phyloP scores from a whole-genome alignment of 768 basidiomycete genomes.

The Tricholoma terreum region DNA sequence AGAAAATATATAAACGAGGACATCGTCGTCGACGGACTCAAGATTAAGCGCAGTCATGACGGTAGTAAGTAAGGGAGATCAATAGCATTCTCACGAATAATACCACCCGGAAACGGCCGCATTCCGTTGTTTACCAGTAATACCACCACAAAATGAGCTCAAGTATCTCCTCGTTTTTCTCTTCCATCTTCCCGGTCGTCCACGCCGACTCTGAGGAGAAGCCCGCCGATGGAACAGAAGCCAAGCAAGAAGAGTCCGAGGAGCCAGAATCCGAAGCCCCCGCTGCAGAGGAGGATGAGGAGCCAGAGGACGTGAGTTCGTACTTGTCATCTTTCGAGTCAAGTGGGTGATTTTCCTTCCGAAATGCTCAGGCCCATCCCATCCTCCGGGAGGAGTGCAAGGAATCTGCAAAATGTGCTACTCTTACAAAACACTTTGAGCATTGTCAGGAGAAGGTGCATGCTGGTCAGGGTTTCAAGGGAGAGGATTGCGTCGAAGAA shows the following conservation, averaged over 20 bases:
- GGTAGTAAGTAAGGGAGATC: background rate
- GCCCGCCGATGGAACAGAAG: constrained; percentile 54
- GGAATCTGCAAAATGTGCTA: constrained; percentile 58
- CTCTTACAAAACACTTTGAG: constrained; percentile 77
- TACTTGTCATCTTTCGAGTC: background rate
- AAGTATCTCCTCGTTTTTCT: constrained; percentile 41
- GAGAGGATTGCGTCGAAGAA: constrained; percentile 93
- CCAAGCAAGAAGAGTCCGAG: constrained; percentile 40
- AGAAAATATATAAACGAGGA: constrained; percentile 28
- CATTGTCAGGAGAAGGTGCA: constrained; percentile 89
- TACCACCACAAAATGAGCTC: constrained; percentile 33
- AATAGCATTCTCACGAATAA: background rate
- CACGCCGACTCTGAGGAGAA: constrained; percentile 45
- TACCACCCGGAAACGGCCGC: constrained; percentile 2
- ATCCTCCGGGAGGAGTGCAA: constrained; percentile 75
- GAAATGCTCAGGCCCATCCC: constrained; percentile 54
- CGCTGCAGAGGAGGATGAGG: constrained; percentile 40
- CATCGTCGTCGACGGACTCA: constrained; percentile 23
- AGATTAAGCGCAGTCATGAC: background rate
- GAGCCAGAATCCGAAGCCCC: constrained; percentile 25
- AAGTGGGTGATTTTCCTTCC: background rate
- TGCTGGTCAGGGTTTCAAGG: constrained; percentile 78
- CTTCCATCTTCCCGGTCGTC: constrained; percentile 42
- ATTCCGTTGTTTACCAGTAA: constrained; percentile 9
- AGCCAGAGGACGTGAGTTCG: constrained; percentile 79